Conservation (phyloP, 306 rosid genomes). For the Citrullus colocynthis region DNA sequence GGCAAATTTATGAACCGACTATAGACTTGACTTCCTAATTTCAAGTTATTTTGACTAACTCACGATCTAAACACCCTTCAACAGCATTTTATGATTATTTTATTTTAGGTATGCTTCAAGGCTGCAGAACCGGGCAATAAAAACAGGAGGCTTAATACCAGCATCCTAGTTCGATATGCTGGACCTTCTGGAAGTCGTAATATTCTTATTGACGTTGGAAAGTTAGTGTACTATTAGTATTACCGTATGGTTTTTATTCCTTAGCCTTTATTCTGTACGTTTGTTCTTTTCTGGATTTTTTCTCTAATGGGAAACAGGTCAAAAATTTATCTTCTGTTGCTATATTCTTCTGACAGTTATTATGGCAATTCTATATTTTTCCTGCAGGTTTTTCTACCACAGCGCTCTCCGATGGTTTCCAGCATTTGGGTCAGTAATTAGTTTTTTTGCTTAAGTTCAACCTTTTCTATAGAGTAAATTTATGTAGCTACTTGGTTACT, state of each 20-base stretch:
- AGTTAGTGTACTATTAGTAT: slow-evolving; percentile 31
- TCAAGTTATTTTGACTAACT: background rate
- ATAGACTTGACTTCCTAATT: background rate
- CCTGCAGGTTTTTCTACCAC: slow-evolving; percentile 77
- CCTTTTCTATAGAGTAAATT: background rate
- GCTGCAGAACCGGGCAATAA: slow-evolving; percentile 61
- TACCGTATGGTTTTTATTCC: background rate
- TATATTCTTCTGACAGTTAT: background rate
- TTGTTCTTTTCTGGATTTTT: background rate
- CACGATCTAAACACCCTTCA: background rate
- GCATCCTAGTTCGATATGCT: slow-evolving; percentile 60
- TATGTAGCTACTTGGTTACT: background rate
- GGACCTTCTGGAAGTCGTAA: slow-evolving; percentile 38
- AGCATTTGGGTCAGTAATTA: slow-evolving; percentile 52
- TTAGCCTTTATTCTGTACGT: background rate
- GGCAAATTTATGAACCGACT: background rate
- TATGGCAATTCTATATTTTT: slow-evolving; percentile 7
- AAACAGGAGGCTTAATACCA: slow-evolving; percentile 84
- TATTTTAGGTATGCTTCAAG: slow-evolving; percentile 55
- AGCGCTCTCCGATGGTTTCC: slow-evolving; percentile 95
- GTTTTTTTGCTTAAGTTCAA: background rate
- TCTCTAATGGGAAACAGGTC: background rate
- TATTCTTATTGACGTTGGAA: slow-evolving; percentile 84
- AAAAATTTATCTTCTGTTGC: background rate
- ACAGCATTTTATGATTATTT: background rate